phyloP scores from a whole-genome alignment of 768 basidiomycete species.

The Arthromyces matolae region DNA sequence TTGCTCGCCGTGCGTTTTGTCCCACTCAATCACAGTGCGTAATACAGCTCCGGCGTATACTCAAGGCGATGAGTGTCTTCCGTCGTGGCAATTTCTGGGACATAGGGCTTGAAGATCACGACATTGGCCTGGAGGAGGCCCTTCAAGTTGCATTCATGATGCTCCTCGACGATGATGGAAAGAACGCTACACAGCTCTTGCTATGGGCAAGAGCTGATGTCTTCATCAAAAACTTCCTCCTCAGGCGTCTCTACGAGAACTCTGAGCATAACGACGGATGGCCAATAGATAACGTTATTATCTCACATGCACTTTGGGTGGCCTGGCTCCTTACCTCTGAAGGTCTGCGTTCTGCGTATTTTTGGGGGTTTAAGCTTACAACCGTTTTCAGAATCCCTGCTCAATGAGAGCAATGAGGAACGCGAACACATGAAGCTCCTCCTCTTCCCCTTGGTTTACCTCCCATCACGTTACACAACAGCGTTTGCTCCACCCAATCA shows the following conservation, averaged over 20 bases:
- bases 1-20: slow-evolving; percentile 46
- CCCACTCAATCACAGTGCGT: slow-evolving; percentile 27
- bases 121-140: slow-evolving; percentile 6
- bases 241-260: slow-evolving; percentile 35
- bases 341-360: slow-evolving; percentile 23
- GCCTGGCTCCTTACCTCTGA: slow-evolving; percentile 50
- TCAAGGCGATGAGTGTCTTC: slow-evolving; percentile 37
- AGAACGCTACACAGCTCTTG: slow-evolving; percentile 43
- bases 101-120: not conserved
- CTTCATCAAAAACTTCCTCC: slow-evolving; percentile 39
- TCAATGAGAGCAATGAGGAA: slow-evolving; percentile 23
- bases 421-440: slow-evolving; percentile 28
- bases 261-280: slow-evolving; percentile 35
- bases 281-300: slow-evolving; percentile 46
- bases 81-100: slow-evolving; percentile 15
- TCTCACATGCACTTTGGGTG: slow-evolving; percentile 50
- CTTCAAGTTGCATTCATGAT: slow-evolving; percentile 10
- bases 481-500: slow-evolving; percentile 62
- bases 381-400: slow-evolving; percentile 23
- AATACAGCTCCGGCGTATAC: slow-evolving; percentile 34
- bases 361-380: not conserved
- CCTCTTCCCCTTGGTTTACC: slow-evolving; percentile 44
- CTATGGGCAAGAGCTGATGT: slow-evolving; percentile 40
- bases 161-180: slow-evolving; percentile 57
- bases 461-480: slow-evolving; percentile 53